Base-by-base conservation (phyloP, 306 rosid genomes). In the Cicer chorassanicum region DNA sequence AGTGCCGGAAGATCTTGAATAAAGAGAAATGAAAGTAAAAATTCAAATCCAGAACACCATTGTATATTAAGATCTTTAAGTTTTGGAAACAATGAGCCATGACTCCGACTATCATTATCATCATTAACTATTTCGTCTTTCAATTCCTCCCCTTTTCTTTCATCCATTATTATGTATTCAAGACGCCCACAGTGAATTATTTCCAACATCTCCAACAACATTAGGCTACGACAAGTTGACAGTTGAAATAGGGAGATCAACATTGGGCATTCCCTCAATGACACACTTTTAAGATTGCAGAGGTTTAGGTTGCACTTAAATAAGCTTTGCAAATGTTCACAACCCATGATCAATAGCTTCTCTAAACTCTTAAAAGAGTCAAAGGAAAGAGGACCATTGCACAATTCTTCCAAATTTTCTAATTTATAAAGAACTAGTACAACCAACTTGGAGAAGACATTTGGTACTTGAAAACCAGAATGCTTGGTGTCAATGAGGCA, bases 221-320 rank as follows among this genome's bases (percentile, higher is more conserved):
- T 16, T 40, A 75, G 43, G 51, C 44, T 75, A 18, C 0, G 8
- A 40, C 36, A 0, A 3, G 72, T 39, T 0, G 36, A 75, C 1
- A 6, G 13, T 8, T 13, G 62, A 49, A 48, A 74, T 8, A 75
- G 5, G 7, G 55, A 50, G 36, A 9, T 11, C 43, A 64, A 40
- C 15, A 0, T 0, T 0, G 44, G 54, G 11, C 55, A 64, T 15
- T 0, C 0, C 0, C 0, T 0, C 8, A 75, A 0, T 4, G 0
- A 5, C 1, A 75, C 0, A 0, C 1, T 7, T 12, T 65, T 75
- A 8, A 75, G 72, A 40, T 49, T 62, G 50, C 24, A 48, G 0
- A 74, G 46, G 51, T 48, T 49, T 16, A 75, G 16, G 6, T 24
- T 76, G 21, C 11, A 14, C 45, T 77, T 21, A 18, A 49, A 18